Evolutionary conservation across 768 basidiomycete species (phyloP), one percentile per base, ranked within the genome.

Genomic region (Pholiota microspora): DNA sequence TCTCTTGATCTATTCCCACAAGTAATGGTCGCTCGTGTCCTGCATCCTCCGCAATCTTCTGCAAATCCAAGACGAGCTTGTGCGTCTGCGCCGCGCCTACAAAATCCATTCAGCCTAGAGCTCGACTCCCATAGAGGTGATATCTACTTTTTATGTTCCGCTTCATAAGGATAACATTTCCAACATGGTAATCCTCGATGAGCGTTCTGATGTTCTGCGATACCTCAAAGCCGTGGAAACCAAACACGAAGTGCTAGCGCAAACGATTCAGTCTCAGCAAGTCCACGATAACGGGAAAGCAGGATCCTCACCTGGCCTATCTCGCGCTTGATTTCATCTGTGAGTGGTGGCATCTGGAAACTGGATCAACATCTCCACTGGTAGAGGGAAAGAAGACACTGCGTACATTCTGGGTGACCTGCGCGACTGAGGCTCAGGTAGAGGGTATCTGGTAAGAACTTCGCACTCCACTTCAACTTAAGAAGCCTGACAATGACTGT

Each of bases 1-100:
- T 86, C 63, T 89, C 88, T 65, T 88, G 88, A 70, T 89, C 86
- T 15, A 79, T 88, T 1, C 87, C 86, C 38, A 88, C 81, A 61
- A 88, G 71, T 23, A 89, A 70, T 0, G 84, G 86, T 7, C 59
- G 68, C 10, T 62, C 56, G 47, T 89, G 86, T 0, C 86, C 81
- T 1, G 80, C 73, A 24, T 80, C 74, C 54, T 76, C 78, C 3
- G 88, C 85, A 9, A 85, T 61, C 23, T 60, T 58, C 60, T 88
- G 87, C 31, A 89, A 64, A 32, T 75, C 71, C 23, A 64, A 66
- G 4, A 85, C 68, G 12, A 89, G 68, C 9, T 56, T 57, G 2
- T 77, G 74, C 0, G 81, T 73, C 59, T 88, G 85, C 35, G 69
- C 65, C 13, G 79, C 74, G 56, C 78, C 85, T 85, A 56, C 18